These are phyloP conservation scores for Cytospora chrysosperma DNA, from an alignment of 2,329 filamentous ascomycete species.

Conservation along the genomic window DNA sequence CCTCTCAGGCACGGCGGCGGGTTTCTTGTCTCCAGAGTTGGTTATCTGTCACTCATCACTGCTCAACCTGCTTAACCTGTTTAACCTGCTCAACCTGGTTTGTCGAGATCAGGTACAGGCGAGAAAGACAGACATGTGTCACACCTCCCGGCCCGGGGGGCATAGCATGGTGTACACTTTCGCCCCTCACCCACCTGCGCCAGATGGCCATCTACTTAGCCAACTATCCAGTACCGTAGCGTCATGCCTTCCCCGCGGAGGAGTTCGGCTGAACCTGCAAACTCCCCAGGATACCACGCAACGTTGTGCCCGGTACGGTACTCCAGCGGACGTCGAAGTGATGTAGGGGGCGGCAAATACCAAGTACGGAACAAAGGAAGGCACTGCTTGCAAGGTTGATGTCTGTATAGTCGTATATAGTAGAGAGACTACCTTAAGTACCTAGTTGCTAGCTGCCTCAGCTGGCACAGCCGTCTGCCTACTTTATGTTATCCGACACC, in stretches of 20 bases:
- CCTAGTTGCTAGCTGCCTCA: not conserved
- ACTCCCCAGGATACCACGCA: conserved; percentile 5
- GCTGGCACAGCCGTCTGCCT: no score
- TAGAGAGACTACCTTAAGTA: no score
- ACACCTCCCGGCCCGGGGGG: no score
- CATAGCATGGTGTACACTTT: no score
- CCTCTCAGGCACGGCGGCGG: not conserved
- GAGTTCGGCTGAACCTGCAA: not conserved
- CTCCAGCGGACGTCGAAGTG: not conserved
- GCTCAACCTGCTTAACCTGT: not conserved
- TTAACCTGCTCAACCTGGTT: no score
- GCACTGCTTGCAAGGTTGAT: not conserved
- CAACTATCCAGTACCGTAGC: not conserved
- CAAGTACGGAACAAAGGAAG: not conserved
- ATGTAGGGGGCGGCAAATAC: not conserved
- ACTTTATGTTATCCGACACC: not conserved
- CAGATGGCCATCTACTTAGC: no score
- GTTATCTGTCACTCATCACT: not conserved
- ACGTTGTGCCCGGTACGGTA: no score
- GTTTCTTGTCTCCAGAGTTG: not conserved
- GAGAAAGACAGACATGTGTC: no score
- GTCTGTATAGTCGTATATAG: no score
- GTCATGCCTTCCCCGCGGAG: not conserved
- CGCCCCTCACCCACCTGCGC: no score
- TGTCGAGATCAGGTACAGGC: no score